Conservation (phyloP, 1,284 basidiomycete species). For the Fomitiporia mediterranea region DNA sequence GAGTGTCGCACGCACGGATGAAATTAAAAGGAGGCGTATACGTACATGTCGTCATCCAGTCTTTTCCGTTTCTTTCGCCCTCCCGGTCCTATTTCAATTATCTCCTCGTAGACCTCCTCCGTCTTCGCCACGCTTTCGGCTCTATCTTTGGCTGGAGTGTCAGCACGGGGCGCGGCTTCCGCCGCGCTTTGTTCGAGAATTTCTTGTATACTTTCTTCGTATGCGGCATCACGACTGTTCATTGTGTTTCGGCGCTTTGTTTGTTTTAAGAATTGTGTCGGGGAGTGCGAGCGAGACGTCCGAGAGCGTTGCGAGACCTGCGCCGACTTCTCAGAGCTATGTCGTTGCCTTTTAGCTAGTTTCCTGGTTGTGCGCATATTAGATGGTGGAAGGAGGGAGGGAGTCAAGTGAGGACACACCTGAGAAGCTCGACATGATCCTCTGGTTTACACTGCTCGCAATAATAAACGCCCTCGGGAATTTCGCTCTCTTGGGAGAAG, state of each 20-base stretch:
- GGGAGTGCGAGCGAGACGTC: constrained; percentile 73
- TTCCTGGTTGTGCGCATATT: constrained; percentile 38
- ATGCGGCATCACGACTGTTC: constrained; percentile 94
- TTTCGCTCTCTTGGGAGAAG: constrained; percentile 79
- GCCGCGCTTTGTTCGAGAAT: constrained; percentile 68
- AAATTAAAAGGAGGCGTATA: constrained; percentile 25
- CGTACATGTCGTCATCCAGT: constrained; percentile 64
- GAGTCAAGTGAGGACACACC: constrained; percentile 40
- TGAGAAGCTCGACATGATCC: constrained; percentile 73
- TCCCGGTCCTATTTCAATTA: constrained; percentile 27
- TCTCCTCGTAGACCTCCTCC: constrained; percentile 40
- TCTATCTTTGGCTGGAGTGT: constrained; percentile 27
- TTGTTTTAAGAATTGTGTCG: constrained; percentile 50
- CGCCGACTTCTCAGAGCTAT: constrained; percentile 54
- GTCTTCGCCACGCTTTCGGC: constrained; percentile 37
- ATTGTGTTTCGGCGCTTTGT: constrained; percentile 91
- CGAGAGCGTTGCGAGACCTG: constrained; percentile 42
- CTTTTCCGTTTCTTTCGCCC: constrained; percentile 66
- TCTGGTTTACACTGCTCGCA: constrained; percentile 94
- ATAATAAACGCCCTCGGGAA: constrained; percentile 80
- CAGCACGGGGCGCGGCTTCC: constrained; percentile 44
- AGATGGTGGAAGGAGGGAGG: neutral
- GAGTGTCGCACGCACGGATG: constrained; percentile 17
- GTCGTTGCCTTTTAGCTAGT: constrained; percentile 56
- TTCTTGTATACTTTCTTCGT: constrained; percentile 80